These are phyloP conservation scores for Populus davidiana DNA, from an alignment of 345 rosid genomes.

Conservation along the genomic window DNA sequence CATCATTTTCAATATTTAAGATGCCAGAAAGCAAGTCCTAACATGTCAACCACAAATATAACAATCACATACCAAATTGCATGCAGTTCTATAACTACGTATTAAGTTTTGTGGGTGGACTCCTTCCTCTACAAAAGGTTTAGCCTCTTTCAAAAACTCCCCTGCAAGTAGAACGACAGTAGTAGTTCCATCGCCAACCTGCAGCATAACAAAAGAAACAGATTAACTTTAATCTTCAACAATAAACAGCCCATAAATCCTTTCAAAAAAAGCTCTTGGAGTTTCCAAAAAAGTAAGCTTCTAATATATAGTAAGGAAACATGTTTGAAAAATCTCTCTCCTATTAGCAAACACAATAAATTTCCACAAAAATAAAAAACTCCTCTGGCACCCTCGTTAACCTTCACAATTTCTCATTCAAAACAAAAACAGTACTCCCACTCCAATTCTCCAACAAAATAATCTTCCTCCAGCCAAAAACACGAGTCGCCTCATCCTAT, in stretches of 20 bases:
- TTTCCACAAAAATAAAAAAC: not conserved
- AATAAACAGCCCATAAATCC: not conserved
- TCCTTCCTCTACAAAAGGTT: constrained; percentile 94
- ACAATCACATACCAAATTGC: constrained; percentile 47
- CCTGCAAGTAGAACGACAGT: constrained; percentile 92
- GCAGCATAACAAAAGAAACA: constrained; percentile 12
- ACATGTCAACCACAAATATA: not conserved
- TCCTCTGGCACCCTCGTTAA: not conserved
- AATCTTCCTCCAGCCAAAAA: not conserved
- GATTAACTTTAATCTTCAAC: not conserved
- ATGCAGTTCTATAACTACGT: constrained; percentile 80
- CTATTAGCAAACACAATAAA: not conserved
- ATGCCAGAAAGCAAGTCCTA: not conserved
- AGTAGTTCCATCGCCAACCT: constrained; percentile 99
- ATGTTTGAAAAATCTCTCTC: not conserved
- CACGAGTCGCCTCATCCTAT: not conserved
- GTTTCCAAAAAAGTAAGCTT: not conserved
- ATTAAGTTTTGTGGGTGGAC: constrained; percentile 93
- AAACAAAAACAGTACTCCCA: not conserved
- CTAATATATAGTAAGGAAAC: not conserved
- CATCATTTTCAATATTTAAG: not conserved
- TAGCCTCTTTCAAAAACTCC: constrained; percentile 95
- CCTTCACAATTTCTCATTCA: not conserved
- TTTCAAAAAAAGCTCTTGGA: not conserved
- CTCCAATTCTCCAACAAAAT: not conserved